These are phyloP conservation scores for Leucocoprinus birnbaumii DNA, from an alignment of 768 basidiomycete species.

Conservation along the genomic window DNA sequence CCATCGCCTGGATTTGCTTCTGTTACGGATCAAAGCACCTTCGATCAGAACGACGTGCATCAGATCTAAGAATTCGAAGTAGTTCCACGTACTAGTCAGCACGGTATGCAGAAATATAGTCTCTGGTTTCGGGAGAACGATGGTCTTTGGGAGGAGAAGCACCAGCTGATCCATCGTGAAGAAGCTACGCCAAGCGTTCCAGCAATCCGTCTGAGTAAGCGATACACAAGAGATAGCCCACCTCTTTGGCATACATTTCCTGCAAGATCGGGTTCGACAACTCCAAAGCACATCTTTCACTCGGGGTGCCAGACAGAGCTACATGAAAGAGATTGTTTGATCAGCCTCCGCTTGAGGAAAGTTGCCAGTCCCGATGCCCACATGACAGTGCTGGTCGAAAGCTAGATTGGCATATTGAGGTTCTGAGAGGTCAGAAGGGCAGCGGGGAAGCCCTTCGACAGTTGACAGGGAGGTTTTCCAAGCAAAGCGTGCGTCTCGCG, in stretches of 20 bases:
- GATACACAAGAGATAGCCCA: slow-evolving; percentile 16
- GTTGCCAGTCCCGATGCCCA: slow-evolving; percentile 19
- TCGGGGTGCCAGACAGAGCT: slow-evolving; percentile 31
- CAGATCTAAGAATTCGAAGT: background rate
- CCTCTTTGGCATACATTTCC: slow-evolving; percentile 29
- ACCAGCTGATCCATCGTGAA: slow-evolving; percentile 25
- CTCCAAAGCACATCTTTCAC: slow-evolving; percentile 32
- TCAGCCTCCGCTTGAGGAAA: background rate
- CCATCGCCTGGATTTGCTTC: slow-evolving; percentile 12
- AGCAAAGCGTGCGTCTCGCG: slow-evolving; percentile 28
- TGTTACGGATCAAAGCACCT: slow-evolving; percentile 12
- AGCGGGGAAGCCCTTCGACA: slow-evolving; percentile 34
- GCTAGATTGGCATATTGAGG: slow-evolving; percentile 41
- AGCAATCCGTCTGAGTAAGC: background rate
- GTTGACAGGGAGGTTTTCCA: slow-evolving; percentile 32
- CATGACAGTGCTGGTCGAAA: slow-evolving; percentile 43
- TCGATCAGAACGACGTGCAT: slow-evolving; percentile 1
- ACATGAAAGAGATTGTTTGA: slow-evolving; percentile 2
- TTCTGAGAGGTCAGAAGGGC: slow-evolving; percentile 42
- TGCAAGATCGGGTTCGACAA: slow-evolving; percentile 35
- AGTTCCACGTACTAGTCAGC: slow-evolving; percentile 19
- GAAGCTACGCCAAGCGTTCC: slow-evolving; percentile 21
- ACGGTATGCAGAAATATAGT: slow-evolving; percentile 28
- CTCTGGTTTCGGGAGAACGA: slow-evolving; percentile 23
- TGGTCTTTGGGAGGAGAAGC: slow-evolving; percentile 20